These are phyloP conservation scores for Trichopus zeylanicus DNA, from an alignment of 116 monocot genomes.

Conservation along the genomic window DNA sequence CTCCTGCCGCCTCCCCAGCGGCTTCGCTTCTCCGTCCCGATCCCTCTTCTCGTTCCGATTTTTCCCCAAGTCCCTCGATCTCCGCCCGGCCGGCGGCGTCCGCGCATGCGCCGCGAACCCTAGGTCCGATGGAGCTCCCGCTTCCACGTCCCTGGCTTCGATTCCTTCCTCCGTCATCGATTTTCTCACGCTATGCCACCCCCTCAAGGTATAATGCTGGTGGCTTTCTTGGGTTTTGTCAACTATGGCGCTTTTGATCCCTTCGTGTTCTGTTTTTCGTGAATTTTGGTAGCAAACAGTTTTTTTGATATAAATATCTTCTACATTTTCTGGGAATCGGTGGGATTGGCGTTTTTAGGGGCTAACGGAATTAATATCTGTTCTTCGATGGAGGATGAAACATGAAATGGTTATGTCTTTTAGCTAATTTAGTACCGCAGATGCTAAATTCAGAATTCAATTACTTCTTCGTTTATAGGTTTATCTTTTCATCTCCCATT, in stretches of 20 bases:
- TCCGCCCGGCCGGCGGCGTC: constrained; percentile 11
- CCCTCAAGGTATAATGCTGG: constrained; percentile 47
- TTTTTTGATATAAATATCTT: no score
- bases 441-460: no score
- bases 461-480: no score
- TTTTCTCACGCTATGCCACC: constrained; percentile 85
- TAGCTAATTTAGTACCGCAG: no score
- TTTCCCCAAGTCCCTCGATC: neutral
- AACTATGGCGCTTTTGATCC: neutral
- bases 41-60: neutral
- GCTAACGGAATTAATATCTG: no score
- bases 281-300: no score
- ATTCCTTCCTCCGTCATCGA: constrained; percentile 57
- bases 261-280: no score
- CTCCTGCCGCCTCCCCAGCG: neutral
- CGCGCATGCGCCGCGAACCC: constrained; percentile 10
- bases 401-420: no score
- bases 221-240: neutral
- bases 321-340: no score
- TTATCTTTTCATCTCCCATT: no score
- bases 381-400: no score
- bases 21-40: constrained; percentile 1
- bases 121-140: constrained; percentile 10
- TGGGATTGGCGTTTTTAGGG: no score
- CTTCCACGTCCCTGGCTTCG: constrained; percentile 1